These are phyloP conservation scores for Blastomyces silverae DNA, from an alignment of 2,329 filamentous ascomycete species.

Conservation along the genomic window DNA sequence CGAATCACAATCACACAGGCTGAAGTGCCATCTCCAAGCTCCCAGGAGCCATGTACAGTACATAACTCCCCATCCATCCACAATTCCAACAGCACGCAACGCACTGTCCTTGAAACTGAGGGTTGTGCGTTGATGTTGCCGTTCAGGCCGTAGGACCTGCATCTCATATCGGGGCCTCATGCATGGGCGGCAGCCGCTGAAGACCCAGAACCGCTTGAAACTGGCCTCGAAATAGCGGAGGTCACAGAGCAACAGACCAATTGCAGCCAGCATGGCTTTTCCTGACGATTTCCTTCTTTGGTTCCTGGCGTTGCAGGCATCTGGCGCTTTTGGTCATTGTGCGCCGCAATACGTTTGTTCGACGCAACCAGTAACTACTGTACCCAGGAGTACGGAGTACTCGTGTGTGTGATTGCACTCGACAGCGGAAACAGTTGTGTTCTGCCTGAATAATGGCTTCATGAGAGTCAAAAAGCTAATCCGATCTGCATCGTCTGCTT, in stretches of 20 bases:
- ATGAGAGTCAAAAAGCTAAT: neutral
- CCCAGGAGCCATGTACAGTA: neutral
- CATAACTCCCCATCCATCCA: neutral
- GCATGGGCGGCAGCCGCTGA: constrained; percentile 28
- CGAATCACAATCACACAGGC: constrained; percentile 2
- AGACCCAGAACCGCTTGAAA: constrained; percentile 10
- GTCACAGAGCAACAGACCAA: neutral
- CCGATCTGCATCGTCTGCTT: neutral
- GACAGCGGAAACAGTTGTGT: too few species aligned
- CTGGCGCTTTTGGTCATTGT: neutral
- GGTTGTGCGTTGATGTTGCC: constrained; percentile 4
- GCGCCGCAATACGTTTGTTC: neutral
- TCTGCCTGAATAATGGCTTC: neutral
- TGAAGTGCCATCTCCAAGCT: neutral
- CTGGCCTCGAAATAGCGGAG: neutral
- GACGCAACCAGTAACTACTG: neutral
- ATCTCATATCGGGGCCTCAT: constrained; percentile 29
- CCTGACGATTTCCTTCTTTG: constrained; percentile 1
- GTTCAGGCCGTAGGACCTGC: constrained; percentile 15
- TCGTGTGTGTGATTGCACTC: neutral
- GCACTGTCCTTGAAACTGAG: neutral
- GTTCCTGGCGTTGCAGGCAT: constrained; percentile 8
- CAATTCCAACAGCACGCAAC: neutral
- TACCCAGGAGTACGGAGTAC: too few species aligned
- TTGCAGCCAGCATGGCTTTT: neutral